Percentiles rank a stretch among this genome's conserved stretches.
Evolutionary conservation across 169 alveolate genomes (phyloP).

Genomic region (Plasmodium knowlesi): DNA sequence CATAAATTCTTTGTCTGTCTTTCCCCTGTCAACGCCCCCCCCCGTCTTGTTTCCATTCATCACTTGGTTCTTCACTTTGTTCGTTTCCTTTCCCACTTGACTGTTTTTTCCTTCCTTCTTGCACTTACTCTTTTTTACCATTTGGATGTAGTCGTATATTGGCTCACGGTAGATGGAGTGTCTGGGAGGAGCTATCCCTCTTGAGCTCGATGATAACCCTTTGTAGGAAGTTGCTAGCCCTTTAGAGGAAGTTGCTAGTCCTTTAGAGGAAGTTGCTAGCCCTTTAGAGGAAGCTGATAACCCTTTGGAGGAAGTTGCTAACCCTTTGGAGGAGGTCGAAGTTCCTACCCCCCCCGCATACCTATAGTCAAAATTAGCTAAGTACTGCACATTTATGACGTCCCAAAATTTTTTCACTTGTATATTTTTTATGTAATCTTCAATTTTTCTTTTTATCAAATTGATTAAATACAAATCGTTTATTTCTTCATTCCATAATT

Average conservation of each 20-base stretch:
- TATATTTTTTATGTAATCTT: slow-evolving; percentile 65
- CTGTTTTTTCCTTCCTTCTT: slow-evolving; percentile 22
- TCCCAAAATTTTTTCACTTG: slow-evolving; percentile 66
- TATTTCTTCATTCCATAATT: slow-evolving; percentile 1
- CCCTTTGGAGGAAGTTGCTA: neutral
- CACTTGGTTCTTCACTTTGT: neutral
- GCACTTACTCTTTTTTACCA: slow-evolving; percentile 8
- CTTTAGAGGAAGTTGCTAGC: neutral
- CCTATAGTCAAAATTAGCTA: slow-evolving; percentile 55
- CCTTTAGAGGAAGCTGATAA: too few relatives aligned
- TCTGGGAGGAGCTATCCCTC: neutral
- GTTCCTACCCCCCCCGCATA: neutral
- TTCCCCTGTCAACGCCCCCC: neutral
- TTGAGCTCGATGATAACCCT: neutral
- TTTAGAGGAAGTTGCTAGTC: neutral
- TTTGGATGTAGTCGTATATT: slow-evolving; percentile 65
- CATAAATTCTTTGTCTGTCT: slow-evolving; percentile 22
- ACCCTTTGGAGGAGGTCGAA: neutral
- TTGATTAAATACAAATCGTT: slow-evolving; percentile 61
- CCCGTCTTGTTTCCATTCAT: neutral
- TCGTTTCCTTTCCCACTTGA: slow-evolving; percentile 8
- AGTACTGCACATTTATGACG: slow-evolving; percentile 19
- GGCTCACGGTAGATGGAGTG: slow-evolving; percentile 8
- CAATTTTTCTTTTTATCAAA: slow-evolving; percentile 36
- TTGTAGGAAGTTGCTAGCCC: neutral